Evolutionary conservation across 192 early-diverging fungal genomes (phyloP).

Genomic region (Umbelopsis ramanniana): DNA sequence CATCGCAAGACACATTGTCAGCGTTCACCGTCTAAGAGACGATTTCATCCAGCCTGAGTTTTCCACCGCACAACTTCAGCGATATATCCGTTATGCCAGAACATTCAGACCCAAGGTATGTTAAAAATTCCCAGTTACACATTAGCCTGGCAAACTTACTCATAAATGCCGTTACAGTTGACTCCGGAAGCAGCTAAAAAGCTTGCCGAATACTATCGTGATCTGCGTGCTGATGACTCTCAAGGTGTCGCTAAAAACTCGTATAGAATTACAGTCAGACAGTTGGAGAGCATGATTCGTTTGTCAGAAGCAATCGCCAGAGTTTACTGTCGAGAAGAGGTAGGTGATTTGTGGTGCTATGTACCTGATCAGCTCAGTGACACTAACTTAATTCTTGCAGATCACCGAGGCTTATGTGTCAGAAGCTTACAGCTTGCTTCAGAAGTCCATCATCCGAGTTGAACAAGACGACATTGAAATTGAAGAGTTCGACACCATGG

Average conservation of each 20-base stretch:
- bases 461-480: slow-evolving; percentile 79
- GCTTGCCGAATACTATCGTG: slow-evolving; percentile 84
- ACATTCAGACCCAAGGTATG: slow-evolving; percentile 81
- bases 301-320: slow-evolving; percentile 95
- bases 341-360: slow-evolving; percentile 26
- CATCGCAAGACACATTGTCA: slow-evolving; percentile 92
- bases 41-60: slow-evolving; percentile 76
- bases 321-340: slow-evolving; percentile 70
- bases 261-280: slow-evolving; percentile 95
- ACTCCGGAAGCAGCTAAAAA: slow-evolving; percentile 75
- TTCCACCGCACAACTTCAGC: slow-evolving; percentile 72
- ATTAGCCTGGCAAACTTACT: not conserved
- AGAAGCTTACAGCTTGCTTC: slow-evolving; percentile 84
- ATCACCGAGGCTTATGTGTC: slow-evolving; percentile 76
- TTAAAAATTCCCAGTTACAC: not conserved
- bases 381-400: slow-evolving; percentile 23
- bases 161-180: slow-evolving; percentile 35
- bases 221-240: slow-evolving; percentile 85
- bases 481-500: slow-evolving; percentile 47
- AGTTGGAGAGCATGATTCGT: slow-evolving; percentile 95
- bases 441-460: slow-evolving; percentile 88
- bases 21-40: slow-evolving; percentile 75
- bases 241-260: slow-evolving; percentile 70
- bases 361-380: not conserved
- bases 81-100: slow-evolving; percentile 89